These are phyloP conservation scores for Populus trichocarpa DNA, from an alignment of 441 rosid genomes.

Conservation along the genomic window DNA sequence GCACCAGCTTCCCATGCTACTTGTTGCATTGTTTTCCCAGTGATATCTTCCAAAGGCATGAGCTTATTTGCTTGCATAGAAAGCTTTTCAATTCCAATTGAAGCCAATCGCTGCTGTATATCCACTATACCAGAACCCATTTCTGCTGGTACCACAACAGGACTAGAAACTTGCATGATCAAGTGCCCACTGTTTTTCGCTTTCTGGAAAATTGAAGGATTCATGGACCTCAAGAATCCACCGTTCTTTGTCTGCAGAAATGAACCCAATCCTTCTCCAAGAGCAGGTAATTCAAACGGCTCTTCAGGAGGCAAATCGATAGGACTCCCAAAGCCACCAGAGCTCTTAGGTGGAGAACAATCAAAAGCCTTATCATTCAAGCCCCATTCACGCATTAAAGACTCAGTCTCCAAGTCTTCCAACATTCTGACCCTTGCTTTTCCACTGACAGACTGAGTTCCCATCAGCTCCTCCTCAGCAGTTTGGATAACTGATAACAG, in stretches of 20 bases:
- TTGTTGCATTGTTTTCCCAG: slow-evolving; percentile 89
- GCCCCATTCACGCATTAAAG: slow-evolving; percentile 92
- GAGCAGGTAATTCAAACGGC: slow-evolving; percentile 58
- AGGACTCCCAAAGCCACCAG: slow-evolving; percentile 57
- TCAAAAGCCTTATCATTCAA: slow-evolving; percentile 76
- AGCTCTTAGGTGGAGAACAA: slow-evolving; percentile 56
- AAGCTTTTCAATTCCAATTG: slow-evolving; percentile 89
- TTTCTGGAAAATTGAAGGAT: slow-evolving; percentile 54
- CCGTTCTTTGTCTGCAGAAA: slow-evolving; percentile 78
- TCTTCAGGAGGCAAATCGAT: slow-evolving; percentile 53
- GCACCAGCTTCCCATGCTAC: slow-evolving; percentile 74
- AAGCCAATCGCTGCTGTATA: slow-evolving; percentile 67
- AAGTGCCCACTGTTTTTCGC: slow-evolving; percentile 67
- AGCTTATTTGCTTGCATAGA: slow-evolving; percentile 91
- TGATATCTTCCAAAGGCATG: slow-evolving; percentile 92
- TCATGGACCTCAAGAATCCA: slow-evolving; percentile 89
- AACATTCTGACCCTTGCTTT: slow-evolving; percentile 57
- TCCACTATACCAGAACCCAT: slow-evolving; percentile 86
- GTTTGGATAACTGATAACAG: slow-evolving; percentile 49
- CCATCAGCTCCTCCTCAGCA: slow-evolving; percentile 55
- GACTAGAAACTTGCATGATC: slow-evolving; percentile 94
- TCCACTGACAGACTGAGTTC: slow-evolving; percentile 35
- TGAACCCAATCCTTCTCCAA: slow-evolving; percentile 83
- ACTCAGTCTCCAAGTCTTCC: slow-evolving; percentile 81
- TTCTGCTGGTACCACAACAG: slow-evolving; percentile 95